These are phyloP conservation scores for Fusarium newnesense DNA, from an alignment of 2,329 filamentous ascomycete species.

Conservation along the genomic window DNA sequence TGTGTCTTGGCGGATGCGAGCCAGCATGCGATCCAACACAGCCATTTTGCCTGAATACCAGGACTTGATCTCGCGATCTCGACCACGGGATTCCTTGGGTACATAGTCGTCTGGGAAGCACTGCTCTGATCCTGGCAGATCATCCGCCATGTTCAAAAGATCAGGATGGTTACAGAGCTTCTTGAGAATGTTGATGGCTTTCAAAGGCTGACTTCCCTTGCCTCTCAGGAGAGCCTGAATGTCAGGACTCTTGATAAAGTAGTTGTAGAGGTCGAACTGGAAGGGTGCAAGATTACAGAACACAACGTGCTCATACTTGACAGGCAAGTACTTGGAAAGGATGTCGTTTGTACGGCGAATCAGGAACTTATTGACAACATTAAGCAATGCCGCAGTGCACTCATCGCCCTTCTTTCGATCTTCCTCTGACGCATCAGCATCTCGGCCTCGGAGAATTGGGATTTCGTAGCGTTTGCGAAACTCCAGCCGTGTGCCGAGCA, in stretches of 20 bases:
- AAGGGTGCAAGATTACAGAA: conserved; percentile 96
- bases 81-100: conserved; percentile 84
- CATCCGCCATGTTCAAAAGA: conserved; percentile 81
- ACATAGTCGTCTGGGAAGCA: conserved; percentile 88
- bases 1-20: conserved; percentile 92
- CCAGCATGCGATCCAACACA: conserved; percentile 97
- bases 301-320: conserved; percentile 99
- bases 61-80: conserved; percentile 90
- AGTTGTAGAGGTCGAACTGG: conserved; percentile 92
- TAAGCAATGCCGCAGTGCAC: conserved; percentile 81
- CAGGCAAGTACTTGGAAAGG: conserved; percentile 93
- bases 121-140: conserved; percentile 87
- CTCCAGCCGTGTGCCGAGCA: conserved; percentile 87
- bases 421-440: conserved; percentile 86
- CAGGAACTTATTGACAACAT: conserved; percentile 96
- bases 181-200: conserved; percentile 96
- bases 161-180: conserved; percentile 99
- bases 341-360: conserved; percentile 98
- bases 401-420: conserved; percentile 87
- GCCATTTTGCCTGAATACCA: conserved; percentile 99
- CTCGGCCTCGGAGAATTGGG: conserved; percentile 89
- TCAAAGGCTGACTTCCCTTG: conserved; percentile 94
- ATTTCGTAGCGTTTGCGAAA: conserved; percentile 95
- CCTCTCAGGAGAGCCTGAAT: conserved; percentile 92
- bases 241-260: conserved; percentile 95